A percentile compares a stretch with the other conserved stretches of the same genome.
Evolutionary conservation across 345 rosid species (phyloP).

Genomic region (Pistacia integerrima): DNA sequence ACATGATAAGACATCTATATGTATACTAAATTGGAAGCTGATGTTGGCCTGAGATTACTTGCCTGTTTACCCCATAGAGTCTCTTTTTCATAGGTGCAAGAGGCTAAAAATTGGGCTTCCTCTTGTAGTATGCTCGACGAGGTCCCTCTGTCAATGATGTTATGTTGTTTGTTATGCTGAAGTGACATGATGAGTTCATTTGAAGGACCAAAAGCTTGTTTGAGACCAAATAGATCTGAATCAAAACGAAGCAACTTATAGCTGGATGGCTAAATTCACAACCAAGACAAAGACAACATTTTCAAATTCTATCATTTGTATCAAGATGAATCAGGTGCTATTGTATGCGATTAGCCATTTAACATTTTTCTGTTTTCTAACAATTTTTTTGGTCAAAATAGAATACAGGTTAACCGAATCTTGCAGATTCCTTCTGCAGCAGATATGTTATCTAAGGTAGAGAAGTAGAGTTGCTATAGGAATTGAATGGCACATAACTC

Average conservation of each 20-base stretch:
- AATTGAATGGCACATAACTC: not conserved
- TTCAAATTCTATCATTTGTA: not conserved
- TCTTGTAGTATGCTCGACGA: conserved; percentile 7
- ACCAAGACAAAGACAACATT: not conserved
- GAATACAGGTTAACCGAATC: not conserved
- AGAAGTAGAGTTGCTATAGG: not conserved
- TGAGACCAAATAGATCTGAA: conserved; percentile 19
- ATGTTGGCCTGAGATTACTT: not conserved
- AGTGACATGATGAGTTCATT: conserved; percentile 28
- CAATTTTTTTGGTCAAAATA: not conserved
- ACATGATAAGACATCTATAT: not conserved
- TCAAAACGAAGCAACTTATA: not conserved
- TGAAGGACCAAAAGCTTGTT: conserved; percentile 26
- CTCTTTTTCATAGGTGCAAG: conserved; percentile 14
- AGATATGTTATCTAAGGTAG: not conserved
- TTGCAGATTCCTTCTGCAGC: not conserved
- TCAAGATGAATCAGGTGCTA: not conserved
- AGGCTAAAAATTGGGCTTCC: conserved; percentile 12
- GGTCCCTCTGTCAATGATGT: not conserved
- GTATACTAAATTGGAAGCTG: not conserved
- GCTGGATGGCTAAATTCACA: not conserved
- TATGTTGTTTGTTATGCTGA: not conserved
- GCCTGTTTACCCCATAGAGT: conserved; percentile 24
- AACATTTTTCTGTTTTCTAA: too few relatives aligned
- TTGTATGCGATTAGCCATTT: not conserved